These are phyloP conservation scores for Trichaptum fuscoviolaceum DNA, from an alignment of 768 basidiomycete genomes.

Conservation along the genomic window DNA sequence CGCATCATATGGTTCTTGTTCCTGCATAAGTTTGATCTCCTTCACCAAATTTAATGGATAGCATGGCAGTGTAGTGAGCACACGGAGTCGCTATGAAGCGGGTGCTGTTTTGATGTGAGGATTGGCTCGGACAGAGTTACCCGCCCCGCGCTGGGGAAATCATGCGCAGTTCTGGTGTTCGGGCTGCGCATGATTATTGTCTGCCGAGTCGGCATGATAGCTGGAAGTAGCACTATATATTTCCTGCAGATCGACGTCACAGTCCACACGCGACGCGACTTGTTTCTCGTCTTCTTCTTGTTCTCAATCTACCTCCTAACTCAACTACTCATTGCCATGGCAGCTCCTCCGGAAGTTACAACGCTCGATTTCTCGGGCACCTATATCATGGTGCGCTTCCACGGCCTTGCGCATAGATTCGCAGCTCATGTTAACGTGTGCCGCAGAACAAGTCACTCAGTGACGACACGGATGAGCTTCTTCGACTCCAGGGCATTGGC, in stretches of 20 bases:
- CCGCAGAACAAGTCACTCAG: conserved; percentile 64
- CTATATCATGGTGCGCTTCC: conserved; percentile 48
- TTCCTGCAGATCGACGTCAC: background rate
- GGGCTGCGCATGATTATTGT: background rate
- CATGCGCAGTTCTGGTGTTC: background rate
- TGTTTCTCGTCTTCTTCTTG: background rate
- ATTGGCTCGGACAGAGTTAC: background rate
- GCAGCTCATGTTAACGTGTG: background rate
- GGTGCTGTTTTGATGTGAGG: background rate
- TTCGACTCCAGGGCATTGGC: conserved; percentile 63
- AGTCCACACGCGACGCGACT: background rate
- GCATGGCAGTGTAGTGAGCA: background rate
- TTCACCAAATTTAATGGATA: too few species aligned
- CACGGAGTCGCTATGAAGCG: background rate
- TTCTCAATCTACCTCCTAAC: background rate
- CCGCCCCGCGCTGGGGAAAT: background rate
- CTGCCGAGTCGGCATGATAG: background rate
- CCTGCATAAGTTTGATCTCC: background rate
- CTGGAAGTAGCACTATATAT: background rate
- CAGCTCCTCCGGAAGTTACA: conserved; percentile 54
- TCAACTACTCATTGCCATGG: conserved; percentile 48
- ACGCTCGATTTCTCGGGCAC: conserved; percentile 57
- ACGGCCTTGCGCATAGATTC: background rate
- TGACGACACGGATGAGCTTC: conserved; percentile 56
- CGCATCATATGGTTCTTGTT: background rate